These are phyloP conservation scores for Wickerhamiella azyma DNA, from an alignment of 805 yeast genomes.

Conservation along the genomic window DNA sequence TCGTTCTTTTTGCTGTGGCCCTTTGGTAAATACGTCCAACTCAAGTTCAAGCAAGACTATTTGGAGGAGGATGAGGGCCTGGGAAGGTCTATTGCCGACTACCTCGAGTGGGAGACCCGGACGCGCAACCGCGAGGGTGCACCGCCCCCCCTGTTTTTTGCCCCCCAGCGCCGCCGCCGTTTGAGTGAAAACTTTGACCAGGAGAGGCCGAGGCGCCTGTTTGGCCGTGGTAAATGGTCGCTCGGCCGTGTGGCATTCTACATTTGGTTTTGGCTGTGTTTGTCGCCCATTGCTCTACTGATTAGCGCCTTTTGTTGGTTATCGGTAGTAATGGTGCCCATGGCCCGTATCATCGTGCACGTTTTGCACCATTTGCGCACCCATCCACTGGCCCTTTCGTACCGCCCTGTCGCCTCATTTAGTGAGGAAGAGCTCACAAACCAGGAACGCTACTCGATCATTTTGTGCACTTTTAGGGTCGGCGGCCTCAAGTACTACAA, in stretches of 20 bases:
- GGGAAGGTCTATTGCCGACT: constrained; percentile 75
- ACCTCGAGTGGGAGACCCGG: constrained; percentile 72
- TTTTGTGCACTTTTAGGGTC: constrained; percentile 84
- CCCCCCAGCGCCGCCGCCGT: constrained; percentile 34
- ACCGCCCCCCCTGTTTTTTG: constrained; percentile 30
- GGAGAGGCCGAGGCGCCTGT: constrained; percentile 35
- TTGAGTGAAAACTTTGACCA: constrained; percentile 13
- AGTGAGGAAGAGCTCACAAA: constrained; percentile 33
- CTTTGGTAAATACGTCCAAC: constrained; percentile 77
- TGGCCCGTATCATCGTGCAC: constrained; percentile 65
- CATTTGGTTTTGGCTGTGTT: constrained; percentile 47
- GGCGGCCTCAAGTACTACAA: constrained; percentile 89
- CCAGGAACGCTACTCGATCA: constrained; percentile 27
- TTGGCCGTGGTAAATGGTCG: constrained; percentile 90
- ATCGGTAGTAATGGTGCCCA: constrained; percentile 78
- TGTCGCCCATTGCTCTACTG: constrained; percentile 51
- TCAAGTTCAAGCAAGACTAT: constrained; percentile 67
- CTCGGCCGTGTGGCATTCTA: constrained; percentile 69
- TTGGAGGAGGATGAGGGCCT: constrained; percentile 76
- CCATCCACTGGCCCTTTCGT: constrained; percentile 81
- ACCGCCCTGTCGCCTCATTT: constrained; percentile 35
- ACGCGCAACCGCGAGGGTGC: constrained; percentile 32
- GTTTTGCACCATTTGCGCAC: constrained; percentile 67
- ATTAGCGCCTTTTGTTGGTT: constrained; percentile 63
- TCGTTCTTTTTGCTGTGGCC: constrained; percentile 57